Base-by-base conservation (phyloP, 1,139 yeast genomes). In the Kodamaea anthophila region DNA sequence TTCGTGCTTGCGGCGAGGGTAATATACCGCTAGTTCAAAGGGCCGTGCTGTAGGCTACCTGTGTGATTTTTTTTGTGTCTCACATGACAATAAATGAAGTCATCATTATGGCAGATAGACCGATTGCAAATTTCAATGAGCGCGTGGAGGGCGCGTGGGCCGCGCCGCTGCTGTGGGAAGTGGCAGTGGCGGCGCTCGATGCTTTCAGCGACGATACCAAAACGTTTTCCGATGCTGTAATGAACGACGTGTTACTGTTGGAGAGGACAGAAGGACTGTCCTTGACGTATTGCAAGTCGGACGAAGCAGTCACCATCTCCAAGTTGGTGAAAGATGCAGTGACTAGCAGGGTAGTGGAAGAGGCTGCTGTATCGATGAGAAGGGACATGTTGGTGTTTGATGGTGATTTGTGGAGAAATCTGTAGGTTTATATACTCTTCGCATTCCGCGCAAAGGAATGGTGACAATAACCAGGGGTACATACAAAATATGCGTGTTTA, bases 291-390 rank as follows among this genome's bases (percentile, higher is more conserved):
- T 21, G 28, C 18, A 24, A 12, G 27, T 18, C 28, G 21, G 26
- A 13, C 25, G 19, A 16, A 24, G 18, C 8, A 33, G 38, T 32
- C 4, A 24, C 37, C 26, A 33, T 18, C 22, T 30, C 34, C 14
- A 40, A 31, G 19, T 34, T 34, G 20, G 44, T 37, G 10, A 32
- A 24, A 6, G 41, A 36, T 3, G 41, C 31, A 9, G 40, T 21
- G 14, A 31, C 35, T 16, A 34, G 32, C 13, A 30, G 31, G 4
- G 31, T 26, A 13, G 23, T 15, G 9, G 34, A 6, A 15, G 36
- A 23, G 10, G 31, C 28, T n/a, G 41, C 16, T 5, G 33, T 24
- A 26, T 37, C 44, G 18, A 40, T 22, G 32, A 37, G 32, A 11
- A 38, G 16, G 3, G 43, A 36, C 44, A 40, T 39, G 31, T 13